A percentile compares a stretch with the other conserved stretches of the same genome.
Evolutionary conservation across 495 filamentous ascomycete genomes (phyloP).

Genomic region (Lasiosphaeria ovina): DNA sequence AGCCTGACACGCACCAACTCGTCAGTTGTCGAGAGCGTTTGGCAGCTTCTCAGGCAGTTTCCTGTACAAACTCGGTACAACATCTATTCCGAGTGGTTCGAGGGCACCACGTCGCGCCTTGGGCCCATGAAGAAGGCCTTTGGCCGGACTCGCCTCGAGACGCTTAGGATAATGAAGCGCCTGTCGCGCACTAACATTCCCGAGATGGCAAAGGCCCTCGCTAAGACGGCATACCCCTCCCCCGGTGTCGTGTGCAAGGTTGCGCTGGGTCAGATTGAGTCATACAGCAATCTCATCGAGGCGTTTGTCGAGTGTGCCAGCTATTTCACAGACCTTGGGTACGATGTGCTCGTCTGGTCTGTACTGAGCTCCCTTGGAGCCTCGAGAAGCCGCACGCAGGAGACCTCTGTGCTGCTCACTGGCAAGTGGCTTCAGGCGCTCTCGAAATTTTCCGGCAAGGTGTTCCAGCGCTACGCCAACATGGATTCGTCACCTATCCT

Average conservation of each 20-base stretch:
- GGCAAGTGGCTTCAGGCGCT: slow-evolving; percentile 86
- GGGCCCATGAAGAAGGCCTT: slow-evolving; percentile 80
- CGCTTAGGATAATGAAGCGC: slow-evolving; percentile 77
- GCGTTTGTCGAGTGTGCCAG: slow-evolving; percentile 88
- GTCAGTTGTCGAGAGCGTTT: slow-evolving; percentile 79
- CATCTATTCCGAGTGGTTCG: slow-evolving; percentile 92
- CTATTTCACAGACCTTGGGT: slow-evolving; percentile 88
- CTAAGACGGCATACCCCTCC: slow-evolving; percentile 80
- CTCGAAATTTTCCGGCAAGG: slow-evolving; percentile 79
- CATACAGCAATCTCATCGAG: slow-evolving; percentile 88
- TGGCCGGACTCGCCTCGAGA: slow-evolving; percentile 69
- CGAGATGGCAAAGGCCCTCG: slow-evolving; percentile 77
- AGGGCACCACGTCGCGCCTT: slow-evolving; percentile 67
- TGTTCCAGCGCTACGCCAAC: slow-evolving; percentile 75
- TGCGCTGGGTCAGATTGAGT: slow-evolving; percentile 81
- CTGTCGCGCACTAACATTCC: slow-evolving; percentile 81
- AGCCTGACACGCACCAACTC: slow-evolving; percentile 81
- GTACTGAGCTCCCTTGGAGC: slow-evolving; percentile 77
- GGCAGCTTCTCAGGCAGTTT: slow-evolving; percentile 73
- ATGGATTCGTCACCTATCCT: slow-evolving; percentile 85
- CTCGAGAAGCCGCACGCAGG: slow-evolving; percentile 73
- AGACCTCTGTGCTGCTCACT: slow-evolving; percentile 75
- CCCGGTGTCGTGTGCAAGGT: slow-evolving; percentile 90
- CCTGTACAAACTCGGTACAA: slow-evolving; percentile 74
- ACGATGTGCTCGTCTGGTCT: slow-evolving; percentile 88